Evolutionary conservation across 2,329 filamentous ascomycete species (phyloP), one percentile per base, ranked within the genome.

Genomic region (Pseudogymnoascus sp.): DNA sequence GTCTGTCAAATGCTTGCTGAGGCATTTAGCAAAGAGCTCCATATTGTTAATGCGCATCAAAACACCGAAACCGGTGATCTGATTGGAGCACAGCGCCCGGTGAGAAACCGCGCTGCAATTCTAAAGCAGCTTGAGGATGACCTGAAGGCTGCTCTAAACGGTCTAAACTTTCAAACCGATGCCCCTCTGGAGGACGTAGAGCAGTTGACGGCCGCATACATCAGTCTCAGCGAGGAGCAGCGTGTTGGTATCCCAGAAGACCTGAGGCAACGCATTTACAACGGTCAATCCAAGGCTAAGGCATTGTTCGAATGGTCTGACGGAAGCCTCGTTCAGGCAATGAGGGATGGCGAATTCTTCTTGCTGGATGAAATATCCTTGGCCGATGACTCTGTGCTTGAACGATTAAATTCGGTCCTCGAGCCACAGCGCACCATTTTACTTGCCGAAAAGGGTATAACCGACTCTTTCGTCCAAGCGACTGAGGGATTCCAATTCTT

Each of bases 51-150:
- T 72, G 95, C 96, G 2, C 96, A 99, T 75, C 93, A 97, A 69
- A 99, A 99, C 67, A 93, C 95, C 0, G 96, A 99, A 74, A 97
- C 96, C 0, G 93, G 95, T 14, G 95, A 99, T 74, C 81, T 99
- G 9, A 97, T 99, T 67, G 95, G 95, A 67, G 95, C 95, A 2
- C 95, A 99, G 74, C 81, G 95, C 64, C 95, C 95, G 3, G 85
- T 97, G 21, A 84, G 96, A 66, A 97, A 97, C 73, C 85, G 93
- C 43, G 85, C 87, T 12, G 85, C 85, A 1, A 85, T 96, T 35
- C 78, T 90, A 37, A 84, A 88, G 28, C 75, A 83, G 1, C 77
- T 97, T 31, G 78, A 80, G 33, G 74, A 80, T n/a, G 86, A 89
- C 69, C 75, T 97, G 28, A 67, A 74, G 9, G 67, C 76, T 14